Evolutionary conservation across 345 rosid genomes (phyloP).

Genomic region (Salix koriyanagi): DNA sequence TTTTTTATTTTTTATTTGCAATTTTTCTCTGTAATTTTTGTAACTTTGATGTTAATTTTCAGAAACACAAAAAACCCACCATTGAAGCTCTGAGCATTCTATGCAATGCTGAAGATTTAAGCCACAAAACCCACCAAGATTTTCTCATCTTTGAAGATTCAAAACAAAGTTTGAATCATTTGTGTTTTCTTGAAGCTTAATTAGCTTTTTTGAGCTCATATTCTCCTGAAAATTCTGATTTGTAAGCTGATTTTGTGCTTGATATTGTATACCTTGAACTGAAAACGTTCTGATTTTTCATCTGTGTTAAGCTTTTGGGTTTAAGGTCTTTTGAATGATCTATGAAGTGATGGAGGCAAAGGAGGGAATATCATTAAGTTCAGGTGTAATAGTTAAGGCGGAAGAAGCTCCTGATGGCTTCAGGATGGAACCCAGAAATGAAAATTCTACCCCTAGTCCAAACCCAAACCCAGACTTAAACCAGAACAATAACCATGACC

Average conservation of each 20-base stretch:
- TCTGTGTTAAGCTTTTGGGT: conserved; percentile 17
- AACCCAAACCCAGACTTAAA: conserved; percentile 24
- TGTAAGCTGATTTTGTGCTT: not conserved
- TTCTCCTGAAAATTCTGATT: conserved; percentile 4
- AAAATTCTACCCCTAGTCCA: conserved; percentile 33
- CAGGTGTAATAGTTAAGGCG: conserved; percentile 39
- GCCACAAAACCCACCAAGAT: conserved; percentile 10
- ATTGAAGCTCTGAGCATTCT: conserved; percentile 45
- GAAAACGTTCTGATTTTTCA: conserved; percentile 27
- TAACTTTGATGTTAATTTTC: conserved; percentile 23
- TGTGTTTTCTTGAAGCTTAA: conserved; percentile 2
- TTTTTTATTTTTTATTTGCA: conserved; percentile 9
- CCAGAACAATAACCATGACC: not conserved
- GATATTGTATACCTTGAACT: conserved; percentile 10
- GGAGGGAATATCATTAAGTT: conserved; percentile 39
- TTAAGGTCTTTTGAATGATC: conserved; percentile 27
- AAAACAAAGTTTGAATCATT: conserved; percentile 10
- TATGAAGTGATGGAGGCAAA: conserved; percentile 56
- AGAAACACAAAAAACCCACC: conserved; percentile 15
- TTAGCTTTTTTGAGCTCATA: conserved; percentile 16
- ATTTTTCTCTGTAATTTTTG: conserved; percentile 35
- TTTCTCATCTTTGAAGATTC: conserved; percentile 16
- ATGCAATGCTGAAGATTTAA: conserved; percentile 41
- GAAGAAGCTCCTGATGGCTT: conserved; percentile 50
- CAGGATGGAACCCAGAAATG: conserved; percentile 48